A percentile compares a stretch with the other conserved stretches of the same genome.
Evolutionary conservation across 257 asterid species (phyloP).

Genomic region (Craterostigma plantagineum): DNA sequence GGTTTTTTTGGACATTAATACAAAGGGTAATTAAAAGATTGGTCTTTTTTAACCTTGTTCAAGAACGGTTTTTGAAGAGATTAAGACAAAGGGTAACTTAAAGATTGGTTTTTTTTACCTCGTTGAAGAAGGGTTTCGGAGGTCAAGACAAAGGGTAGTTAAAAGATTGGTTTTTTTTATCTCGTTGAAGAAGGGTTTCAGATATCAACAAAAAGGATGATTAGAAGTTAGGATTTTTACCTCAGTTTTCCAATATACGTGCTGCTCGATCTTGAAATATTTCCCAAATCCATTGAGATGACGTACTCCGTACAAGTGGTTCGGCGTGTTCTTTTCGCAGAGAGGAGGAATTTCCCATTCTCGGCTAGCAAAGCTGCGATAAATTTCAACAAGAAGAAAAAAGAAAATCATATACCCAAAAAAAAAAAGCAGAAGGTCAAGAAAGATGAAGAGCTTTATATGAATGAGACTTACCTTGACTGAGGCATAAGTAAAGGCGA

Average conservation of each 20-base stretch:
- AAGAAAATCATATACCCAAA: conserved; percentile 8
- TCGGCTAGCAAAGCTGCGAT: conserved; percentile 72
- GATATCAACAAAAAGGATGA: too few species aligned
- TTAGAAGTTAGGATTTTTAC: too few species aligned
- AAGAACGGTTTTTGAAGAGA: too few species aligned
- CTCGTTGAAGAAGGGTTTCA: too few species aligned
- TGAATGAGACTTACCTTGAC: conserved; percentile 38
- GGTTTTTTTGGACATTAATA: too few species aligned
- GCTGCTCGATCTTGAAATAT: conserved; percentile 82
- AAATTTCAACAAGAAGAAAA: background rate
- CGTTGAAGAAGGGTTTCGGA: background rate
- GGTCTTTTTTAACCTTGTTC: too few species aligned
- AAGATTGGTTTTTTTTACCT: too few species aligned
- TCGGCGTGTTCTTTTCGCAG: conserved; percentile 87
- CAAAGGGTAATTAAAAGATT: too few species aligned
- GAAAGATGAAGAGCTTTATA: too few species aligned
- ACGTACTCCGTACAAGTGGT: conserved; percentile 93
- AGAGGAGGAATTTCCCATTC: conserved; percentile 93
- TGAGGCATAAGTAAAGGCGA: conserved; percentile 81
- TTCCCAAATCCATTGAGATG: conserved; percentile 84
- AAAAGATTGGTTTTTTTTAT: too few species aligned
- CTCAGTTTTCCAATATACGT: conserved; percentile 81
- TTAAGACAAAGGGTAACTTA: too few species aligned
- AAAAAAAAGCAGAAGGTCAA: conserved; percentile 3
- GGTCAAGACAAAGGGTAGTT: too few species aligned